Conservation (phyloP, 164 flowering plant species). For the Berberis thunbergii region DNA sequence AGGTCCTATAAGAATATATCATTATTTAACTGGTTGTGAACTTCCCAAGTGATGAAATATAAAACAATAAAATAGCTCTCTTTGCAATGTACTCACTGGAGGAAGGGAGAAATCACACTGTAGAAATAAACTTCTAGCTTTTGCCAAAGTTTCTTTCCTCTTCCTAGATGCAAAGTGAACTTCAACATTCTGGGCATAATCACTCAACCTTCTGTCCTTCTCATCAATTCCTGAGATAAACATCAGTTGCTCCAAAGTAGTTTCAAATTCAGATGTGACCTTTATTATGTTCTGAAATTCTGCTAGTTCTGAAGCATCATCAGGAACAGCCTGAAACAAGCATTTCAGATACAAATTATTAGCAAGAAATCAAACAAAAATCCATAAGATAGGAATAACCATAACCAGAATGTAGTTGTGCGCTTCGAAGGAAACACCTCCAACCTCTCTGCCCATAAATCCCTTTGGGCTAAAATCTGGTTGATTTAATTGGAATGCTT, state of each 20-base stretch:
- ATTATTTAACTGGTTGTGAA: not conserved
- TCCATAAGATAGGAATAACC: not conserved
- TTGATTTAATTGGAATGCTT: too few relatives aligned
- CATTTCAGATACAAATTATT: conserved; percentile 5
- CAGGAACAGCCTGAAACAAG: conserved; percentile 69
- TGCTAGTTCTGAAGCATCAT: conserved; percentile 79
- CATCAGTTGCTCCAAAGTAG: conserved; percentile 46
- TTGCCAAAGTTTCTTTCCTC: conserved; percentile 70
- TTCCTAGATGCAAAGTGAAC: conserved; percentile 89
- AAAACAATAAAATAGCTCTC: not conserved
- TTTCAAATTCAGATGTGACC: conserved; percentile 59
- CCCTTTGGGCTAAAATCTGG: too few relatives aligned
- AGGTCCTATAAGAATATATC: conserved; percentile 27
- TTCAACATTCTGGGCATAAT: conserved; percentile 80
- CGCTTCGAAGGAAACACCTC: too few relatives aligned
- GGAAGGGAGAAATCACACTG: conserved; percentile 60
- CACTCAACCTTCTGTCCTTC: conserved; percentile 53
- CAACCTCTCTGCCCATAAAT: too few relatives aligned
- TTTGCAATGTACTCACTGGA: conserved; percentile 38
- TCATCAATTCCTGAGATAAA: conserved; percentile 65
- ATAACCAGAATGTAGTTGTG: not conserved
- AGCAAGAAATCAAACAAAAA: not conserved
- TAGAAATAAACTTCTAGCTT: conserved; percentile 68
- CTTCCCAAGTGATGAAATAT: conserved; percentile 5
- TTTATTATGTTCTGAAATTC: conserved; percentile 69